Percentiles rank a stretch among this genome's conserved stretches.
Conservation (phyloP, 1,284 basidiomycete species). For the Ganoderma leucocontextum region DNA sequence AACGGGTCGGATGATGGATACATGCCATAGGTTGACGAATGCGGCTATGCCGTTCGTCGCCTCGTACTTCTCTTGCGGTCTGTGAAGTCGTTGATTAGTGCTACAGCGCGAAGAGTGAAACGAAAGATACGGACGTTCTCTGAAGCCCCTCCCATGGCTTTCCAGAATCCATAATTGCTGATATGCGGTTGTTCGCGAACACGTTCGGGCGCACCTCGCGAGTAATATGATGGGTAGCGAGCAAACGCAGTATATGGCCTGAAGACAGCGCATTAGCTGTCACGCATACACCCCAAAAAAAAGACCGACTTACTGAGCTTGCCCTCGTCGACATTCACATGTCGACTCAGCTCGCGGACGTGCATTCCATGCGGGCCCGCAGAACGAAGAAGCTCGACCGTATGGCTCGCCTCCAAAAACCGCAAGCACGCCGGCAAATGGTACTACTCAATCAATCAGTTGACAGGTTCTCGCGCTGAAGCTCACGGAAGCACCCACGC, state of each 20-base stretch:
- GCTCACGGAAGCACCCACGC: constrained; percentile 49
- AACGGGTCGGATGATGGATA: constrained; percentile 10
- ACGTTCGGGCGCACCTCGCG: constrained; percentile 70
- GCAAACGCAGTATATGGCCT: constrained; percentile 73
- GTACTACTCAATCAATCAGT: constrained; percentile 52
- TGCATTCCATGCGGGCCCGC: constrained; percentile 65
- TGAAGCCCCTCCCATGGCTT: constrained; percentile 52
- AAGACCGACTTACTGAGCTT: constrained; percentile 52
- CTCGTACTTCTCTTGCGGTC: constrained; percentile 66
- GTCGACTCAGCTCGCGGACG: constrained; percentile 58
- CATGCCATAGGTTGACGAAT: constrained; percentile 70
- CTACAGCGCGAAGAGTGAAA: constrained; percentile 38
- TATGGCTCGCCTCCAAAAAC: constrained; percentile 71
- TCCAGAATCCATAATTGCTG: constrained; percentile 71
- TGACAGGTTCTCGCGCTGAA: background rate
- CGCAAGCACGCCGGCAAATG: constrained; percentile 75
- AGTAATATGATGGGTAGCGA: constrained; percentile 77
- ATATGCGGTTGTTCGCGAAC: constrained; percentile 72
- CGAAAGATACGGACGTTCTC: constrained; percentile 37
- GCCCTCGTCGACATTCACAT: constrained; percentile 49
- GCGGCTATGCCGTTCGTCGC: constrained; percentile 70
- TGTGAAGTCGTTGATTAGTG: constrained; percentile 33
- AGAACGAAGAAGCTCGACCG: constrained; percentile 70
- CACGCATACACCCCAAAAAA: background rate
- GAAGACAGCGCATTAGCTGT: background rate